Conservation (phyloP, 2,329 filamentous ascomycete genomes). For the Hypoxylon sp. region DNA sequence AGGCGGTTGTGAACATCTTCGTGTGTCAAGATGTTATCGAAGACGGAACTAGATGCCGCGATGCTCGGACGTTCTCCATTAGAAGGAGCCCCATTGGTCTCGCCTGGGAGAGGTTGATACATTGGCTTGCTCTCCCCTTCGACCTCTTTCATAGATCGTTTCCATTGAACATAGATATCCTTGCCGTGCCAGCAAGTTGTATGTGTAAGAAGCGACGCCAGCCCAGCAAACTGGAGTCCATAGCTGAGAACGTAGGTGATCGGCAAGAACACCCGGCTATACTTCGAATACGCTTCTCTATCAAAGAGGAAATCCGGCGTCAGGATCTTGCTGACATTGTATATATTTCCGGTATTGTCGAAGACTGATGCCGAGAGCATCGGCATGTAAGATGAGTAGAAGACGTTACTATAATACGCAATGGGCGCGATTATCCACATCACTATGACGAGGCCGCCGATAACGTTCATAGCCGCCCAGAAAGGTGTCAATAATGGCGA, state of each 20-base stretch:
- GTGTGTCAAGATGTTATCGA: constrained; percentile 67
- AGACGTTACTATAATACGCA: constrained; percentile 80
- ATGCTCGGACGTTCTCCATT: constrained; percentile 30
- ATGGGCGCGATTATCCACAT: constrained; percentile 87
- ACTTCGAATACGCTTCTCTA: constrained; percentile 75
- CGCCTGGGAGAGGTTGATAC: constrained; percentile 60
- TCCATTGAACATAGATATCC: constrained; percentile 82
- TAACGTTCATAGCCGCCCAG: constrained; percentile 85
- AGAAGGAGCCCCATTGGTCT: constrained; percentile 36
- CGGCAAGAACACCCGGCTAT: constrained; percentile 84
- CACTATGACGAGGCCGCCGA: constrained; percentile 79
- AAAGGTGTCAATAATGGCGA: constrained; percentile 85
- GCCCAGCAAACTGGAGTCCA: constrained; percentile 82
- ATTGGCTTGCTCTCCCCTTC: constrained; percentile 56
- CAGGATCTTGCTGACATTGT: constrained; percentile 82
- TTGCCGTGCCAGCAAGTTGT: constrained; percentile 85
- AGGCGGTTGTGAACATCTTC: constrained; percentile 87
- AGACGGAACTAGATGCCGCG: constrained; percentile 49
- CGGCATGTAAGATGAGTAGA: constrained; percentile 85
- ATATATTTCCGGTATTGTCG: constrained; percentile 81
- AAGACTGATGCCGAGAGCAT: constrained; percentile 86
- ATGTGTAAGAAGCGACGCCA: constrained; percentile 81
- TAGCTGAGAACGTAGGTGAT: constrained; percentile 90
- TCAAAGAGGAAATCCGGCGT: constrained; percentile 82
- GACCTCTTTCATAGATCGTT: constrained; percentile 70